Base-by-base conservation (phyloP, 2,329 filamentous ascomycete species). In the Clonostachys sp. region DNA sequence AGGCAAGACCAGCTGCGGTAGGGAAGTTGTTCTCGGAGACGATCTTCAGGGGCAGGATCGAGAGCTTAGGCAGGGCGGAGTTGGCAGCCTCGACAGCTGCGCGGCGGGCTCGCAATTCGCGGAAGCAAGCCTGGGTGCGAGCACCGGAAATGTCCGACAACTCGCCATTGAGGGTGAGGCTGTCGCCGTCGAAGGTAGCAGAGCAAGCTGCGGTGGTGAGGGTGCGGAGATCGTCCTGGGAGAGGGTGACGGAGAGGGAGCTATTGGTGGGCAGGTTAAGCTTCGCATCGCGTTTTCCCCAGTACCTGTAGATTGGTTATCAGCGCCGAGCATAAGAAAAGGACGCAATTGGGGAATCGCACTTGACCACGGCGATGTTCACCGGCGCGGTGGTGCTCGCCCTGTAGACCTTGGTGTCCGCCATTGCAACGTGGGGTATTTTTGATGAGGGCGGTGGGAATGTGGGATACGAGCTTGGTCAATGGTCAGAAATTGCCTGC, bases 11-110 rank as follows among this genome's bases (percentile, higher is more conserved):
- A 5, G 94, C 94, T 24, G 94, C 94, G 3, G 94, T 99, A 53
- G 94, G 94, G 78, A 99, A 99, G 79, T 99, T 99, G 80, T 99
- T 99, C 74, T 94, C 88, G 48, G 89, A 94, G 48, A 96, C 91
- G 55, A 99, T 86, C 58, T 86, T 87, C 51, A 99, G 82, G 34
- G 88, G 83, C 60, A 87, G 76, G 45, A 76, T 64, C 12, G 90
- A 88, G 48, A 99, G 83, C 67, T 88, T 89, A 41, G 92, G 90
- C n/a, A 96, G 79, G 18, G 82, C 83, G 0, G 83, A 58, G 64
- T 96, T 75, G 51, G 77, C 68, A 35, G 75, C 73, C 69, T 99
- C 94, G 60, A 97, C 77, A 20, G 81, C 75, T 45, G 83, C 77
- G 52, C 94, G 87, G 42, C 94, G 83, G 45, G 83, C 67, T 49